These are phyloP conservation scores for Kodamaea fungicola DNA, from an alignment of 1,139 yeast genomes.

Conservation along the genomic window DNA sequence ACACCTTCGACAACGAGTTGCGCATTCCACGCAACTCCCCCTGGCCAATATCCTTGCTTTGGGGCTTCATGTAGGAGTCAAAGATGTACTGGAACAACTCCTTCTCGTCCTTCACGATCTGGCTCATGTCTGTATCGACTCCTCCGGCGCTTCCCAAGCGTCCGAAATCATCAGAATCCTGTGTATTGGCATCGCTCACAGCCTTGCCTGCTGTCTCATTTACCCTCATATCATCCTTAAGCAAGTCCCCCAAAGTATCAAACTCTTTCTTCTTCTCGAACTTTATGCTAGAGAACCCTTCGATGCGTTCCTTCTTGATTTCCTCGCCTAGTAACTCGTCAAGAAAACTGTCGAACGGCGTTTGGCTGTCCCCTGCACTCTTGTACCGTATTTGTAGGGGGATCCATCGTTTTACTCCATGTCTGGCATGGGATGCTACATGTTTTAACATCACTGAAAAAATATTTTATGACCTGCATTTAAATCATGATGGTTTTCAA, in stretches of 20 bases:
- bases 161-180: slow-evolving; percentile 5
- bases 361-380: background rate
- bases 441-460: too few relatives aligned
- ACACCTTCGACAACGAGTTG: slow-evolving; percentile 12
- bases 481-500: too few relatives aligned
- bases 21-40: slow-evolving; percentile 4
- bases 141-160: slow-evolving; percentile 3
- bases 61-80: slow-evolving; percentile 19
- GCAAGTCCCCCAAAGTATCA: slow-evolving; percentile 12
- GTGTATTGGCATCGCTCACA: background rate
- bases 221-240: slow-evolving; percentile 8
- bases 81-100: slow-evolving; percentile 24
- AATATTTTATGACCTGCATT: too few relatives aligned
- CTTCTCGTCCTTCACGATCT: slow-evolving; percentile 20
- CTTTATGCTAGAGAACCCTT: slow-evolving; percentile 1
- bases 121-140: slow-evolving; percentile 13
- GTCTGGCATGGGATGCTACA: too few relatives aligned
- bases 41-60: slow-evolving; percentile 7
- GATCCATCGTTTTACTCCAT: too few relatives aligned
- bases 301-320: slow-evolving; percentile 1
- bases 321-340: slow-evolving; percentile 2
- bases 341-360: slow-evolving; percentile 4
- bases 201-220: slow-evolving; percentile 3
- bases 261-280: slow-evolving; percentile 6
- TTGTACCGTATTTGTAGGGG: too few relatives aligned